Evolutionary conservation across 352 stramenopile species (phyloP), one percentile per base, ranked within the genome.

Genomic region (Pythium insidiosum): DNA sequence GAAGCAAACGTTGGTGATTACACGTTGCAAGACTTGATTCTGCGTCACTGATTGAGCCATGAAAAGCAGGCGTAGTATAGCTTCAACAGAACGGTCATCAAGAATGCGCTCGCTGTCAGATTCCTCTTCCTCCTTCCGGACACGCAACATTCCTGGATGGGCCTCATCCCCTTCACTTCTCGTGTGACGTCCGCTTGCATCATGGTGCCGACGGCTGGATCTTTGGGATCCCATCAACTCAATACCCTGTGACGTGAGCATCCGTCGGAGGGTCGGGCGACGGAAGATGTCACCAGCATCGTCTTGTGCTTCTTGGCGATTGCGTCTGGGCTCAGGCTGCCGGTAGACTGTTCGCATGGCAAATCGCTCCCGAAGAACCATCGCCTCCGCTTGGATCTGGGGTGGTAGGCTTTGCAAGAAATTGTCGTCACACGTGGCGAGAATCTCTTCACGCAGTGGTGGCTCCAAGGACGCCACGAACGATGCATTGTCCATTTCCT

Each of bases 401-500:
- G 91, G 86, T 10, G 95, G 88, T 11, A 99, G 64, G 4, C 91
- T 97, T 48, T 90, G 78, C 50, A 99, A 68, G 53, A 98, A 98
- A 3, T 84, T 68, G 38, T 98, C 88, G 35, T 98, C 94, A 25
- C 94, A 97, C 16, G 91, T 98, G 12, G 98, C 63, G 18, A 99
- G 71, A 37, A 99, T 97, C 54, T 99, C 96, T 59, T 97, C 74
- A 24, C 96, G 80, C 19, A 99, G 61, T 39, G 98, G 94, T 15
- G 94, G 93, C 5, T 90, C 78, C 6, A 99, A 52, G 3, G 96
- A 98, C 5, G 95, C 95, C 7, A 99, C 74, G 66, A 98, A 98
- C 9, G 90, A 98, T 23, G 94, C 95, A 66, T 98, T 98, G 62
- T 99, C 96, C 94, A 99, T 98, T 39, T 99, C 95, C 68, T 98